Percentiles rank a stretch among this genome's conserved stretches.
These are phyloP conservation scores for Fistulinella prunicolor DNA, from an alignment of 768 basidiomycete species.

Conservation along the genomic window DNA sequence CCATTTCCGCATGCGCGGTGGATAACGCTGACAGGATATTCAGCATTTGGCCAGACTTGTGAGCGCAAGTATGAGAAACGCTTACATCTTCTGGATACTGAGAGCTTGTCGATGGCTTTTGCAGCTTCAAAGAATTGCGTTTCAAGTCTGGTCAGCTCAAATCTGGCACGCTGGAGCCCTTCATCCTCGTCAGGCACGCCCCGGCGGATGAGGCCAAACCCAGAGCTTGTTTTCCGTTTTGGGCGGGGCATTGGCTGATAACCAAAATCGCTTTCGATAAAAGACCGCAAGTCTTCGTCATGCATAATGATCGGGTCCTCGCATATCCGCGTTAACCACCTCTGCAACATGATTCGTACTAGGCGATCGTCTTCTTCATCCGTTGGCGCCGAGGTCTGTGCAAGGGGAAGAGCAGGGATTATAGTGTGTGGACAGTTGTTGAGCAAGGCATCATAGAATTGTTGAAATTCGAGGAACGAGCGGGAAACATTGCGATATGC, in stretches of 20 bases:
- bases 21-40: slow-evolving; percentile 58
- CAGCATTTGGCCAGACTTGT: slow-evolving; percentile 1
- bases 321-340: slow-evolving; percentile 91
- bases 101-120: slow-evolving; percentile 85
- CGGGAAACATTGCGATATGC: slow-evolving; percentile 93
- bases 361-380: slow-evolving; percentile 98
- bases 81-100: slow-evolving; percentile 74
- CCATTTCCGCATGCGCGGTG: slow-evolving; percentile 79
- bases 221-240: slow-evolving; percentile 66
- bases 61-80: slow-evolving; percentile 2
- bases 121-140: slow-evolving; percentile 90
- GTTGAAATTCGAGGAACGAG: slow-evolving; percentile 92
- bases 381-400: slow-evolving; percentile 93
- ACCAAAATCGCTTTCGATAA: slow-evolving; percentile 97
- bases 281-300: slow-evolving; percentile 92
- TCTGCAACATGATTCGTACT: slow-evolving; percentile 90
- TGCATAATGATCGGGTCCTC: slow-evolving; percentile 84
- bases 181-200: slow-evolving; percentile 94
- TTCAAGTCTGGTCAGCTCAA: slow-evolving; percentile 90
- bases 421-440: slow-evolving; percentile 95
- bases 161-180: slow-evolving; percentile 83
- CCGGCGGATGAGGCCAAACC: slow-evolving; percentile 74
- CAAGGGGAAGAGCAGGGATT: slow-evolving; percentile 91
- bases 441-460: slow-evolving; percentile 88
- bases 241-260: slow-evolving; percentile 82